These are phyloP conservation scores for Pichia sp. DNA, from an alignment of 1,139 yeast genomes.

Conservation along the genomic window DNA sequence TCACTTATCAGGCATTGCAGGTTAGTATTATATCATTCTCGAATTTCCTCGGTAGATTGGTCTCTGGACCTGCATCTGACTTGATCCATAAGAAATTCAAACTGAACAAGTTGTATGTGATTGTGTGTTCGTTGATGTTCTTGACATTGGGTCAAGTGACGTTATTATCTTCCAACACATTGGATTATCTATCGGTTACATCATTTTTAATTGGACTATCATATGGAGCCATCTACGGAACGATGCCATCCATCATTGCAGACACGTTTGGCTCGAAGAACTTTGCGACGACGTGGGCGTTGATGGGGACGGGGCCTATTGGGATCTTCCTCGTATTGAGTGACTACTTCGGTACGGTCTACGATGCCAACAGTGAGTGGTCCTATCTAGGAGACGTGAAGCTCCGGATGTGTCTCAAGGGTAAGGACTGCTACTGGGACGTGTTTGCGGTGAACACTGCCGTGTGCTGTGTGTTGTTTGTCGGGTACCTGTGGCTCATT, in stretches of 20 bases:
- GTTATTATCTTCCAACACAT: slow-evolving; percentile 34
- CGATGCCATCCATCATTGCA: slow-evolving; percentile 76
- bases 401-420: slow-evolving; percentile 37
- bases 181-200: slow-evolving; percentile 45
- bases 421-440: slow-evolving; percentile 39
- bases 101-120: slow-evolving; percentile 69
- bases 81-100: slow-evolving; percentile 47
- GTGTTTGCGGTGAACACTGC: slow-evolving; percentile 40
- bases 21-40: slow-evolving; percentile 69
- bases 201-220: slow-evolving; percentile 67
- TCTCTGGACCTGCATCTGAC: slow-evolving; percentile 71
- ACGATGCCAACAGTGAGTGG: slow-evolving; percentile 37
- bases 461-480: slow-evolving; percentile 29
- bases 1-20: slow-evolving; percentile 60
- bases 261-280: slow-evolving; percentile 72
- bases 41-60: slow-evolving; percentile 65
- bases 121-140: slow-evolving; percentile 48
- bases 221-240: slow-evolving; percentile 81
- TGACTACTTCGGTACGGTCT: slow-evolving; percentile 41
- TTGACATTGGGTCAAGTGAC: slow-evolving; percentile 42
- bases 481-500: slow-evolving; percentile 20
- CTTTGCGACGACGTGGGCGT: slow-evolving; percentile 82
- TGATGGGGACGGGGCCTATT: slow-evolving; percentile 52
- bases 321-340: slow-evolving; percentile 41
- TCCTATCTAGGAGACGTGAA: slow-evolving; percentile 28